Evolutionary conservation across 2,329 filamentous ascomycete species (phyloP).

Genomic region (Lachnellula cervina): DNA sequence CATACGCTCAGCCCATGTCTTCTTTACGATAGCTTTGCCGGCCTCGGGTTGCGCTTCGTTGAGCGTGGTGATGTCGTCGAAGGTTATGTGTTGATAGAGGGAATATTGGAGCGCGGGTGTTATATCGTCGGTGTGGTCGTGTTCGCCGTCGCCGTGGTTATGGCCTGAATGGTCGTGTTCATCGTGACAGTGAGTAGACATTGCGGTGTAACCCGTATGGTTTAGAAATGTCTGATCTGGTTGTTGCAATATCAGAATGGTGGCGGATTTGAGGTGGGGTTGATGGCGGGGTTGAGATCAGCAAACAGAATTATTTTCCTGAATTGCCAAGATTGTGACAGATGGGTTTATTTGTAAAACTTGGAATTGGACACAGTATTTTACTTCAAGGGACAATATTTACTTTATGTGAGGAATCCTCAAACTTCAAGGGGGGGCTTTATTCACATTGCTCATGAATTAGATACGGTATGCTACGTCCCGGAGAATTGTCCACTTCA

Average conservation of each 20-base stretch:
- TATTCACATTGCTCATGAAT: too few species aligned
- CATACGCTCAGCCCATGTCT: constrained; percentile 84
- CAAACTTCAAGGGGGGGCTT: too few species aligned
- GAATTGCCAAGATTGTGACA: too few species aligned
- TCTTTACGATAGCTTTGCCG: constrained; percentile 74
- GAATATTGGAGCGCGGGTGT: constrained; percentile 86
- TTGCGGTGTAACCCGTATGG: constrained; percentile 4
- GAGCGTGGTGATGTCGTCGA: constrained; percentile 75
- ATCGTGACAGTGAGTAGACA: constrained; percentile 45
- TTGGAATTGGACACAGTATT: too few species aligned
- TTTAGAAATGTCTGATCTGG: neutral
- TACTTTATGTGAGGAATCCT: too few species aligned
- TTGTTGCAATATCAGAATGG: neutral
- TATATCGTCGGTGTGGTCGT: constrained; percentile 90
- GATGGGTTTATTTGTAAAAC: too few species aligned
- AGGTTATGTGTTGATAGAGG: constrained; percentile 88
- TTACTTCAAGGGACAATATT: too few species aligned
- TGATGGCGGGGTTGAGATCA: constrained; percentile 12
- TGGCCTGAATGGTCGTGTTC: constrained; percentile 36
- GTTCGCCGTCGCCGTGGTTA: constrained; percentile 65
- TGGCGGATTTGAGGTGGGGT: constrained; percentile 11
- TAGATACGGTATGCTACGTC: too few species aligned
- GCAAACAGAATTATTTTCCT: too few species aligned
- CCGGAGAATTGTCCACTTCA: too few species aligned
- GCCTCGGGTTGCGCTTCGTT: constrained; percentile 70